Evolutionary conservation across 2,329 filamentous ascomycete species (phyloP).

Genomic region (Aspergillus neoniger): DNA sequence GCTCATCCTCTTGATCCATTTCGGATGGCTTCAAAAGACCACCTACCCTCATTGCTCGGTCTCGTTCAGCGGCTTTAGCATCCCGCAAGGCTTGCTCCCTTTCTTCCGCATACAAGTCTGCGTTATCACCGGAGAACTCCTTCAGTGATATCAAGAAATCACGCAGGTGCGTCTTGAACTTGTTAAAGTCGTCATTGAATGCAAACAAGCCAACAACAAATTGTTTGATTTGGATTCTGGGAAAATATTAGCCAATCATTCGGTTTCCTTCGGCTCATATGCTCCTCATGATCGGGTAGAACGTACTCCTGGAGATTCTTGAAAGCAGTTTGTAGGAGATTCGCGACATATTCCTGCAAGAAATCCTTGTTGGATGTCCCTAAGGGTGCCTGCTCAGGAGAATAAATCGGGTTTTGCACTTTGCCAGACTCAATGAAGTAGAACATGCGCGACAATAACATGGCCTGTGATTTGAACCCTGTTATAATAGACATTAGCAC

Average conservation of each 20-base stretch:
- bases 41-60: constrained; percentile 91
- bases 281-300: background rate
- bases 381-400: constrained; percentile 74
- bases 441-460: constrained; percentile 92
- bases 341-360: constrained; percentile 81
- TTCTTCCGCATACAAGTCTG: constrained; percentile 90
- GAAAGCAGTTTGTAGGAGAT: constrained; percentile 84
- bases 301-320: constrained; percentile 84
- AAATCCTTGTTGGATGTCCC: constrained; percentile 92
- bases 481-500: constrained; percentile 8
- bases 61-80: constrained; percentile 82
- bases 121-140: constrained; percentile 94
- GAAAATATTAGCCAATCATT: background rate
- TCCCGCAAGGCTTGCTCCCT: constrained; percentile 89
- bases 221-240: constrained; percentile 77
- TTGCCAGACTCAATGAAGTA: constrained; percentile 89
- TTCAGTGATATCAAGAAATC: constrained; percentile 97
- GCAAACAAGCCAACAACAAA: constrained; percentile 91
- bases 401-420: constrained; percentile 90
- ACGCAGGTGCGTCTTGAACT: constrained; percentile 92
- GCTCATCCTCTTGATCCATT: constrained; percentile 78
- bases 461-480: constrained; percentile 94
- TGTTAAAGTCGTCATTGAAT: constrained; percentile 83
- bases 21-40: constrained; percentile 97
- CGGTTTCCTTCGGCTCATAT: constrained; percentile 24